These are phyloP conservation scores for Vaccinium myrtillus DNA, from an alignment of 148 eudicot genomes.

Conservation along the genomic window DNA sequence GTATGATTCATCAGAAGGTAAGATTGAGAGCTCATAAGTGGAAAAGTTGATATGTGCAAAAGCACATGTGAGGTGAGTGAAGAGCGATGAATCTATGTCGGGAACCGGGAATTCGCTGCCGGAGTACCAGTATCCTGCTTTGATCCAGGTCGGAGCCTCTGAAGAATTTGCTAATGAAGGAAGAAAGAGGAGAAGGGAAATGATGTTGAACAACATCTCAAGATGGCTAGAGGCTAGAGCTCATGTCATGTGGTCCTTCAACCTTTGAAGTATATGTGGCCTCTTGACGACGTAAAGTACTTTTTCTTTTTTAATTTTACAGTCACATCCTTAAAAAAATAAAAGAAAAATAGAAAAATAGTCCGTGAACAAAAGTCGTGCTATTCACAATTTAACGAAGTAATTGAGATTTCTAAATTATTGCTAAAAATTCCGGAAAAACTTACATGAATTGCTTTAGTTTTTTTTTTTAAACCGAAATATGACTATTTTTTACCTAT, in stretches of 20 bases:
- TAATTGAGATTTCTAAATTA: no score
- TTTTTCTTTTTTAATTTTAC: not conserved
- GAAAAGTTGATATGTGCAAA: slow-evolving; percentile 27
- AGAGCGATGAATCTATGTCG: slow-evolving; percentile 31
- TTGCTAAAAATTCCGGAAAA: no score
- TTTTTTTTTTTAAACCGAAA: no score
- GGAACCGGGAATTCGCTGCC: slow-evolving; percentile 26
- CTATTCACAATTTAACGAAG: not conserved
- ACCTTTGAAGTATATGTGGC: not conserved
- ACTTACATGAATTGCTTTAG: no score
- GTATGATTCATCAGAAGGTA: slow-evolving; percentile 20
- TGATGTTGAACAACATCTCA: slow-evolving; percentile 6
- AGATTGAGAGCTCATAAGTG: slow-evolving; percentile 18
- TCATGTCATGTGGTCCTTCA: not conserved
- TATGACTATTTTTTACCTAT: no score
- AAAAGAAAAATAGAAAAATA: no score
- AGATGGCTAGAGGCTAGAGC: not conserved
- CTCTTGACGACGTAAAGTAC: not conserved
- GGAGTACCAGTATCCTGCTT: slow-evolving; percentile 29
- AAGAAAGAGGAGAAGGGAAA: slow-evolving; percentile 3
- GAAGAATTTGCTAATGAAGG: not conserved
- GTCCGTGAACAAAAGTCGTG: no score
- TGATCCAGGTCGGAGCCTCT: slow-evolving; percentile 18
- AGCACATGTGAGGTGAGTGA: slow-evolving; percentile 31
- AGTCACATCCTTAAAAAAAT: not conserved